Evolutionary conservation across 2,329 filamentous ascomycete genomes (phyloP).

Genomic region (Apiospora malaysiana): DNA sequence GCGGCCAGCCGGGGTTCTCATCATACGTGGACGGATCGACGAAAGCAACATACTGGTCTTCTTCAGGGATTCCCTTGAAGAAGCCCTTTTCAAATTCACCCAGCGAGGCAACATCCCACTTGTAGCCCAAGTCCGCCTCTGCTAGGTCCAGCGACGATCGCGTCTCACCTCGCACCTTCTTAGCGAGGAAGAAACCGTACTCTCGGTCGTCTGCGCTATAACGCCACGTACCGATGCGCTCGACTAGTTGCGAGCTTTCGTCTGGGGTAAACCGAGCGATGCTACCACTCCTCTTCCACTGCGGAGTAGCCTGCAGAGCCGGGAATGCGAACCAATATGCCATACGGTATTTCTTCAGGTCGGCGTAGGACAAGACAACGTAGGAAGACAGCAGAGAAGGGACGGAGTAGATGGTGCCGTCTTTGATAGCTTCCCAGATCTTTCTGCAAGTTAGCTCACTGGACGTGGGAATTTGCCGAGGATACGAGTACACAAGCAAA

Average conservation of each 20-base stretch:
- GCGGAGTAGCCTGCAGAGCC: constrained; percentile 85
- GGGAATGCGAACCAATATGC: constrained; percentile 99
- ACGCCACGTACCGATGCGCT: constrained; percentile 85
- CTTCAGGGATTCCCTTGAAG: constrained; percentile 73
- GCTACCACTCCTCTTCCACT: constrained; percentile 71
- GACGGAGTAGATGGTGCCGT: constrained; percentile 94
- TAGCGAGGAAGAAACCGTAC: constrained; percentile 95
- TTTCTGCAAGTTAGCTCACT: constrained; percentile 43
- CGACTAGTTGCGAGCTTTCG: constrained; percentile 81
- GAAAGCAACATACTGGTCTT: constrained; percentile 85
- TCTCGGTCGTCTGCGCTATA: constrained; percentile 82
- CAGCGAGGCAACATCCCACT: constrained; percentile 80
- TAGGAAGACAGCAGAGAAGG: constrained; percentile 92
- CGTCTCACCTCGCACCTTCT: constrained; percentile 61
- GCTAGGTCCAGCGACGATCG: constrained; percentile 58
- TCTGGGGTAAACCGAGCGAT: constrained; percentile 62
- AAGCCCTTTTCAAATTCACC: constrained; percentile 85
- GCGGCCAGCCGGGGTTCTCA: constrained; percentile 87
- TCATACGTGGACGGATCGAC: constrained; percentile 91
- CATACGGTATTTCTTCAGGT: constrained; percentile 96
- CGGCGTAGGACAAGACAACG: constrained; percentile 87
- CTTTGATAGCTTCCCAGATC: constrained; percentile 98
- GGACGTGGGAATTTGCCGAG: neutral
- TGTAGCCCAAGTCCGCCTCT: constrained; percentile 65
- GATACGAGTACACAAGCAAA: constrained; percentile 42